Percentiles rank a stretch among this genome's conserved stretches.
phyloP scores from a whole-genome alignment of 768 basidiomycete genomes.

The Leccinum broughii region DNA sequence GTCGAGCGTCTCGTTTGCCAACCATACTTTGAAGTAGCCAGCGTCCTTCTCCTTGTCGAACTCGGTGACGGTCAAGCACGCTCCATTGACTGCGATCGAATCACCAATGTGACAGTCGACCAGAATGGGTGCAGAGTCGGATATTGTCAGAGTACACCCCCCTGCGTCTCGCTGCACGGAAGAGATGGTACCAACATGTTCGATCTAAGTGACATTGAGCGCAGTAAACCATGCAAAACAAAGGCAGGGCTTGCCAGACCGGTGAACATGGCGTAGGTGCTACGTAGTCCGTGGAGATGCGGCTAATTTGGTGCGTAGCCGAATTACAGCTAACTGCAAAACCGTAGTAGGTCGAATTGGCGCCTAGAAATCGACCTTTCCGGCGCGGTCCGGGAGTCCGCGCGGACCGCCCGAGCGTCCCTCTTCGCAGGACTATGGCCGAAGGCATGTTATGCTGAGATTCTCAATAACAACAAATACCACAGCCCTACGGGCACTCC shows the following conservation, averaged over 20 bases:
- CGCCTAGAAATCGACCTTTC: no score
- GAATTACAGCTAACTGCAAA: no score
- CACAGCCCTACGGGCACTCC: no score
- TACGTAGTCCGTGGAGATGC: neutral
- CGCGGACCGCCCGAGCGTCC: no score
- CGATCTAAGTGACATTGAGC: conserved; percentile 57
- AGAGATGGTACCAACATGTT: conserved; percentile 80
- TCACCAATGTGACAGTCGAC: conserved; percentile 92
- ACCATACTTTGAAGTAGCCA: conserved; percentile 90
- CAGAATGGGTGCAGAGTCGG: conserved; percentile 69
- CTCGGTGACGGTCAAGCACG: conserved; percentile 88
- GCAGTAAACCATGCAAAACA: neutral
- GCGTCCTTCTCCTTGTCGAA: conserved; percentile 63
- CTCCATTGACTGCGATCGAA: conserved; percentile 88
- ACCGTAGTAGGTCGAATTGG: no score
- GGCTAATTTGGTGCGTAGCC: no score
- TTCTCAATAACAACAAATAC: no score
- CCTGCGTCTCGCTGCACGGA: conserved; percentile 61
- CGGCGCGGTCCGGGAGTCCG: no score
- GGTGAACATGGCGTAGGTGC: conserved; percentile 59
- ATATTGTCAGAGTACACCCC: conserved; percentile 83
- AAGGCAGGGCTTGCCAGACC: conserved; percentile 57
- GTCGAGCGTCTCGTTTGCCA: conserved; percentile 92
- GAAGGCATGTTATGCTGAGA: no score
- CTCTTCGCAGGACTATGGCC: no score